Base-by-base conservation (phyloP, 164 flowering plant genomes). In the Cinnamomum chago region DNA sequence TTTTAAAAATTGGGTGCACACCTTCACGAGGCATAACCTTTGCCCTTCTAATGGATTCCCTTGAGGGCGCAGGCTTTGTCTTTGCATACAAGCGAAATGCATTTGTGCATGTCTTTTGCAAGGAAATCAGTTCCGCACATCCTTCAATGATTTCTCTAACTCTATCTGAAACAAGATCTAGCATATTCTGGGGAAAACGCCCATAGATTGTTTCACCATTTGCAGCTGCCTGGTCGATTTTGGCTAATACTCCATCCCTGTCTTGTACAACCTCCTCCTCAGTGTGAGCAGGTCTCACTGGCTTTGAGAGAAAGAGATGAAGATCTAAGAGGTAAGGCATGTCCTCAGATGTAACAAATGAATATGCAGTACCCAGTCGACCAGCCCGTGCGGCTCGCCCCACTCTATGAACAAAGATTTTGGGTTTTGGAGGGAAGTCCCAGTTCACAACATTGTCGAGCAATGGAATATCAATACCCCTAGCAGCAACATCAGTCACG, bases 381-480 rank as follows among this genome's bases (percentile, higher is more conserved):
- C 99, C 99, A 50, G 94, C 95, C 73, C 99, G 90, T 14, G 99
- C 99, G 80, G 90, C 98, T 77, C 99, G 83, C 10, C 99, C 98
- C 13, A 92, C 98, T 79, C 99, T 86, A 84, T 92, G 99, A 62
- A 93, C 94, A 85, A 95, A 95, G 73, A 93, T 89, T 78, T 95
- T 95, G 24, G 99, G 98, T 72, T 85, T 95, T 23, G 99, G 92
- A 35, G 98, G 97, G 67, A 93, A 95, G 77, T 95, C 99, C 97
- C 97, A 93, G 75, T 93, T 95, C 71, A 95, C 81, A 47, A 93
- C 99, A 87, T 93, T 95, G 77, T 95, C 99, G 65, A 95, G 97
- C 79, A 93, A 83, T 1, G 99, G 99, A 65, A 95, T 95, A 81
- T 95, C 99, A 81, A 95, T 91, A 25, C 99, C 99, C 78, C 99